Evolutionary conservation across 495 filamentous ascomycete species (phyloP).

Genomic region (Aspergillus ostianus): DNA sequence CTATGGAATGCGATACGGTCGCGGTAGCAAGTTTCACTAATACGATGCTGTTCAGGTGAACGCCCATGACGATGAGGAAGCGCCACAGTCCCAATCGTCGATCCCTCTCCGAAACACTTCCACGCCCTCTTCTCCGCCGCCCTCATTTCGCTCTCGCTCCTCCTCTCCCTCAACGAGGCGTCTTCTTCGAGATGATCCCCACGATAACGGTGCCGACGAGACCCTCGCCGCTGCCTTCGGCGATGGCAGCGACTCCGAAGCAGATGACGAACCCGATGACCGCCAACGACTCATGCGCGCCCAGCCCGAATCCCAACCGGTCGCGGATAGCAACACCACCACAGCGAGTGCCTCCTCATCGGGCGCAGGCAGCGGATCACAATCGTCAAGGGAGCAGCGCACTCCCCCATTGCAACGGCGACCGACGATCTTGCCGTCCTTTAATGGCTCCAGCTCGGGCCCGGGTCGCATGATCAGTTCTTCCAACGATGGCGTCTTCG

Average conservation of each 20-base stretch:
- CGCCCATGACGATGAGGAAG: constrained; percentile 51
- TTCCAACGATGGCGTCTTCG: constrained; percentile 90
- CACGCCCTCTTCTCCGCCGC: constrained; percentile 82
- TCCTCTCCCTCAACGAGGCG: constrained; percentile 66
- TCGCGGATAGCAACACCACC: constrained; percentile 27
- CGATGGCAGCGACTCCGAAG: constrained; percentile 66
- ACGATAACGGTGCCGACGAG: constrained; percentile 60
- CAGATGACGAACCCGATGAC: constrained; percentile 73
- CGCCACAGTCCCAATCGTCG: constrained; percentile 40
- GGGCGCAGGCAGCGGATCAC: constrained; percentile 30
- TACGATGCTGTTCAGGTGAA: constrained; percentile 42
- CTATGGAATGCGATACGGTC: neutral
- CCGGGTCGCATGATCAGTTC: constrained; percentile 51
- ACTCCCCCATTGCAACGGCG: constrained; percentile 39
- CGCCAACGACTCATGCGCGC: constrained; percentile 81
- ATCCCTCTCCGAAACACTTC: constrained; percentile 40
- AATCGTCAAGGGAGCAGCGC: constrained; percentile 17
- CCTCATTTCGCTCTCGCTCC: constrained; percentile 85
- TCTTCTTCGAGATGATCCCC: constrained; percentile 52
- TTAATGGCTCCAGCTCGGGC: constrained; percentile 34
- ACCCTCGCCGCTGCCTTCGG: constrained; percentile 89
- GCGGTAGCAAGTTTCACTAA: constrained; percentile 12
- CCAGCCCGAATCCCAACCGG: constrained; percentile 45
- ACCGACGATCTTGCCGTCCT: constrained; percentile 52
- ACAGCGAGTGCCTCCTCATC: constrained; percentile 36